Conservation (phyloP, 2,329 filamentous ascomycete species). For the Hortaea sp. region DNA sequence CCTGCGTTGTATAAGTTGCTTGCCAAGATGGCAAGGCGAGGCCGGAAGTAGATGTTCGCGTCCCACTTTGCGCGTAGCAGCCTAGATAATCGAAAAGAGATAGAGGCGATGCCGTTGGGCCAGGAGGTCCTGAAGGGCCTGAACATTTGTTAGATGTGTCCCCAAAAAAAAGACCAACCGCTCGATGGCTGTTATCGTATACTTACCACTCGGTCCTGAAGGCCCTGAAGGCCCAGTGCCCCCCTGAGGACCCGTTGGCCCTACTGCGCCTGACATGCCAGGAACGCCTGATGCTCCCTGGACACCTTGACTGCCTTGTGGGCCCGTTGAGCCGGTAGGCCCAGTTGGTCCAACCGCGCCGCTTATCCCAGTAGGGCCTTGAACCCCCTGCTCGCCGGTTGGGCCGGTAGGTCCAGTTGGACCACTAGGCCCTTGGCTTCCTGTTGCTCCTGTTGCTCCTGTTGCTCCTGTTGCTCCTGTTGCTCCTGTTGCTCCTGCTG, state of each 20-base stretch:
- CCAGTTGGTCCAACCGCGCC: not conserved
- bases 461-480: not conserved
- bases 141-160: not conserved
- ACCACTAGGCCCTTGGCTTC: conserved; percentile 2
- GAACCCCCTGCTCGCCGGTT: not conserved
- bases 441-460: not conserved
- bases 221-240: too few relatives aligned
- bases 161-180: too few relatives aligned
- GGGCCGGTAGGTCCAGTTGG: not conserved
- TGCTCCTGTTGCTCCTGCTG: not conserved
- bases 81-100: conserved; percentile 17
- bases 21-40: conserved; percentile 14
- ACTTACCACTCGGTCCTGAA: too few relatives aligned
- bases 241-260: not conserved
- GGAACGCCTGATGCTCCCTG: not conserved
- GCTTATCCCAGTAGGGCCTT: too few relatives aligned
- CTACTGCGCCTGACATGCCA: not conserved
- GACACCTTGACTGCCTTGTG: not conserved
- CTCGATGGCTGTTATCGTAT: too few relatives aligned
- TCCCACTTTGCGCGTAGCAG: conserved; percentile 21
- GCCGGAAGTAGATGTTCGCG: conserved; percentile 10
- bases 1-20: conserved; percentile 11
- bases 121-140: not conserved
- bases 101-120: conserved; percentile 5
- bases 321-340: not conserved